These are phyloP conservation scores for Trametes pubescens DNA, from an alignment of 1,284 basidiomycete genomes.

Conservation along the genomic window DNA sequence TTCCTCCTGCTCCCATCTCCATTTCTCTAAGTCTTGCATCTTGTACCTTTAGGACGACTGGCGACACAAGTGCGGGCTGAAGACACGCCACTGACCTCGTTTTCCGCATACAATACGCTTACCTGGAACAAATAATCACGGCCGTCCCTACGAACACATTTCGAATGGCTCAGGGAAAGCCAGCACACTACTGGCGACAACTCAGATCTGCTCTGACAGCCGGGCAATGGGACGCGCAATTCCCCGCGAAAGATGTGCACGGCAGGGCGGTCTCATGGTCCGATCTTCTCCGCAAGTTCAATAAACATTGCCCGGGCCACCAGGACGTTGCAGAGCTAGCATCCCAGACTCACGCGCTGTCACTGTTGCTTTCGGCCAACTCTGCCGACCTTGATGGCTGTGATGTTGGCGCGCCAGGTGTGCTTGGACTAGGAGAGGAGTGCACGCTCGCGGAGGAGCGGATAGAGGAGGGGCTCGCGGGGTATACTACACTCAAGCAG, in stretches of 20 bases:
- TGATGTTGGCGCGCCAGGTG: slow-evolving; percentile 46
- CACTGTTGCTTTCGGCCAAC: slow-evolving; percentile 61
- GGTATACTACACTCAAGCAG: slow-evolving; percentile 60
- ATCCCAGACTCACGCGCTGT: slow-evolving; percentile 70
- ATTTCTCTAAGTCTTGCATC: too few relatives aligned
- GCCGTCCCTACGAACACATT: background rate
- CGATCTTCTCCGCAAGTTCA: slow-evolving; percentile 87
- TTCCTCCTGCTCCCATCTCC: too few relatives aligned
- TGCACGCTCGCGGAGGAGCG: slow-evolving; percentile 62
- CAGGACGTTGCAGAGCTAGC: slow-evolving; percentile 71
- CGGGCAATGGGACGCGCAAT: slow-evolving; percentile 68
- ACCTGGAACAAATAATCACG: background rate
- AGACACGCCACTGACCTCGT: too few relatives aligned
- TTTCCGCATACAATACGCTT: too few relatives aligned
- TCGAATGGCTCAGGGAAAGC: slow-evolving; percentile 59
- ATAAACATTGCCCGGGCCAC: slow-evolving; percentile 79
- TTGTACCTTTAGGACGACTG: too few relatives aligned
- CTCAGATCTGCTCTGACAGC: slow-evolving; percentile 71
- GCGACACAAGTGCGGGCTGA: too few relatives aligned
- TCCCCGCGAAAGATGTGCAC: slow-evolving; percentile 70
- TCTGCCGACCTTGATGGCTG: slow-evolving; percentile 53
- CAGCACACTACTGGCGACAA: slow-evolving; percentile 78
- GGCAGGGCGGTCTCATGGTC: slow-evolving; percentile 73
- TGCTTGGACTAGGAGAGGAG: slow-evolving; percentile 60
- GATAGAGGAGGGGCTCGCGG: slow-evolving; percentile 57